Evolutionary conservation across 2,329 filamentous ascomycete species (phyloP).

Genomic region (Aspergillus sclerotialis): DNA sequence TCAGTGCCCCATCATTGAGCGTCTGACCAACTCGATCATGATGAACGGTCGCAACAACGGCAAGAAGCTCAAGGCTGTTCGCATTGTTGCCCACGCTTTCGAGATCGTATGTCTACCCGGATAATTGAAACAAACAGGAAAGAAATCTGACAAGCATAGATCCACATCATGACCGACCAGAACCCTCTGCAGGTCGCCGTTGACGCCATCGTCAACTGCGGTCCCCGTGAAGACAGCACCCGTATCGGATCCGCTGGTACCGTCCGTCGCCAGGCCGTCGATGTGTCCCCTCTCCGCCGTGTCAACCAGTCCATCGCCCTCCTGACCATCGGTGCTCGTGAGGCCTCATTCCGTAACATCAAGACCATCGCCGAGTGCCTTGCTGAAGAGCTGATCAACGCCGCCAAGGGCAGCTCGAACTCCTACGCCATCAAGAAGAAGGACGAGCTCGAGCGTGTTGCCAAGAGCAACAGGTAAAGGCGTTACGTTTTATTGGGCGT

Average conservation of each 20-base stretch:
- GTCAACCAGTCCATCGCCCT: slow-evolving; percentile 99
- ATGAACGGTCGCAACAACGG: slow-evolving; percentile 99
- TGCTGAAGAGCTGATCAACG: slow-evolving; percentile 99
- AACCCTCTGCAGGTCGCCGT: slow-evolving; percentile 99
- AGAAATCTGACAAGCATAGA: slow-evolving; percentile 48
- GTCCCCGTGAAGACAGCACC: slow-evolving; percentile 98
- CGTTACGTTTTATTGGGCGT: slow-evolving; percentile 27
- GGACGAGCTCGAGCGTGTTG: slow-evolving; percentile 99
- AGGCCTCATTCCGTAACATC: slow-evolving; percentile 99
- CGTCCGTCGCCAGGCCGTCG: slow-evolving; percentile 99
- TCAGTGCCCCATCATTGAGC: slow-evolving; percentile 99
- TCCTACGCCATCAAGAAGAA: slow-evolving; percentile 99
- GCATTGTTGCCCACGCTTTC: slow-evolving; percentile 97
- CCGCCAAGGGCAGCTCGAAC: slow-evolving; percentile 99
- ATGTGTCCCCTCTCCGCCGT: slow-evolving; percentile 98
- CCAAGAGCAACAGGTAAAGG: slow-evolving; percentile 99
- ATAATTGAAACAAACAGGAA: neutral
- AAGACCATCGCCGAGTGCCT: slow-evolving; percentile 99
- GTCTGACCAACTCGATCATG: slow-evolving; percentile 99
- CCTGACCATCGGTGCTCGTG: slow-evolving; percentile 96
- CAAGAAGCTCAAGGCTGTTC: slow-evolving; percentile 99
- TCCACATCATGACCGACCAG: slow-evolving; percentile 99
- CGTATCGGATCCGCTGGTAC: slow-evolving; percentile 99
- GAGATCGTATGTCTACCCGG: slow-evolving; percentile 75
- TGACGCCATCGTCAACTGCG: slow-evolving; percentile 99